A percentile compares a stretch with the other conserved stretches of the same genome.
Evolutionary conservation across 2,329 filamentous ascomycete genomes (phyloP).

Genomic region (Microcyclosporella mali): DNA sequence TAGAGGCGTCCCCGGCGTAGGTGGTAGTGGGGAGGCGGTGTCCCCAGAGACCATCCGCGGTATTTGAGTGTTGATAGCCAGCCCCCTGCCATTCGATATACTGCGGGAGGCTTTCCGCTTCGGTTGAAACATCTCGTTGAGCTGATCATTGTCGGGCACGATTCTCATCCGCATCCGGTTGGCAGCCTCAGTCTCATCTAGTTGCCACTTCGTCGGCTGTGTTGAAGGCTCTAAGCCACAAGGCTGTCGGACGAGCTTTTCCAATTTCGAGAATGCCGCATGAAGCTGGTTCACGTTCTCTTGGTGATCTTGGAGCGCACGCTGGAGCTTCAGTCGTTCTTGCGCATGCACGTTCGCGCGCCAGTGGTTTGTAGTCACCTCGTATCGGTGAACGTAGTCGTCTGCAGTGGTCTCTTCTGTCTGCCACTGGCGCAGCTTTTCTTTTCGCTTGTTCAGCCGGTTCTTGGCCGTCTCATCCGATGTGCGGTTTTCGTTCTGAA

Average conservation of each 20-base stretch:
- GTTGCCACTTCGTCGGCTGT: slow-evolving; percentile 69
- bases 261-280: slow-evolving; percentile 69
- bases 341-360: slow-evolving; percentile 91
- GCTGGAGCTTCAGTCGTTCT: slow-evolving; percentile 85
- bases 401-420: slow-evolving; percentile 62
- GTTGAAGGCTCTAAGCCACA: slow-evolving; percentile 71
- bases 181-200: slow-evolving; percentile 90
- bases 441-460: slow-evolving; percentile 68
- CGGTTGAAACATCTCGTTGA: slow-evolving; percentile 72
- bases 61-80: slow-evolving; percentile 27
- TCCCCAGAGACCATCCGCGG: slow-evolving; percentile 26
- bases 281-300: slow-evolving; percentile 77
- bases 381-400: slow-evolving; percentile 70
- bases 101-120: slow-evolving; percentile 63
- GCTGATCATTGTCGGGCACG: slow-evolving; percentile 65
- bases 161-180: slow-evolving; percentile 90
- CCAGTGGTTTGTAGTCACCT: slow-evolving; percentile 83
- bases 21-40: slow-evolving; percentile 15
- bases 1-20: slow-evolving; percentile 7
- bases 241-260: slow-evolving; percentile 69
- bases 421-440: slow-evolving; percentile 76
- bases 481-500: slow-evolving; percentile 70
- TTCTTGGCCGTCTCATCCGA: slow-evolving; percentile 68
- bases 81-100: slow-evolving; percentile 32
- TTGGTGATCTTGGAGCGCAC: slow-evolving; percentile 84